These are phyloP conservation scores for Cladosporium sphaerospermum DNA, from an alignment of 2,329 filamentous ascomycete genomes.

Conservation along the genomic window DNA sequence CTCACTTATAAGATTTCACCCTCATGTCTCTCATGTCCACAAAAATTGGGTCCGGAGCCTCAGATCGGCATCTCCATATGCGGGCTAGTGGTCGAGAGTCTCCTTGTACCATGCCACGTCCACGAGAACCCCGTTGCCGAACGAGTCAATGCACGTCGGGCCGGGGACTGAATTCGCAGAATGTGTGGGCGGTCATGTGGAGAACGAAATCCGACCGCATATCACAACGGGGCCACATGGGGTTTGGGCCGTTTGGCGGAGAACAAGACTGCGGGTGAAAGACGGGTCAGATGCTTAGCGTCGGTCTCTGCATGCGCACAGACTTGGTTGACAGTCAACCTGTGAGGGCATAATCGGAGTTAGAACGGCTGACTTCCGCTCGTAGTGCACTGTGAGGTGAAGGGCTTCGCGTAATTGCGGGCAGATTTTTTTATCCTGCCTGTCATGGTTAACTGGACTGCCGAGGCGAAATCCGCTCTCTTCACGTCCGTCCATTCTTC, in stretches of 20 bases:
- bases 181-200: neutral
- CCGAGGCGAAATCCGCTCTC: too few species aligned
- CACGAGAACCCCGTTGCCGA: too few species aligned
- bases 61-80: conserved; percentile 6
- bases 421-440: too few species aligned
- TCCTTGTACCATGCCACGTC: too few species aligned
- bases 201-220: neutral
- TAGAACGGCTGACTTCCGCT: too few species aligned
- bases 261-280: conserved; percentile 6
- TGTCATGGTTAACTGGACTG: too few species aligned
- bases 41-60: neutral
- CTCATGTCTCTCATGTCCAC: neutral
- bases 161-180: neutral
- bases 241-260: conserved; percentile 2
- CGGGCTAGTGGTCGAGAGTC: neutral
- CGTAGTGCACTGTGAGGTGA: too few species aligned
- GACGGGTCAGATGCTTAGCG: conserved; percentile 8
- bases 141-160: too few species aligned
- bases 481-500: too few species aligned
- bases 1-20: neutral
- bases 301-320: neutral
- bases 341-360: too few species aligned
- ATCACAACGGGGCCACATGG: conserved; percentile 9
- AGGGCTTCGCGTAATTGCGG: too few species aligned
- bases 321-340: too few species aligned